Evolutionary conservation across 2,329 filamentous ascomycete species (phyloP).

Genomic region (Lasiodiplodia theobromae): DNA sequence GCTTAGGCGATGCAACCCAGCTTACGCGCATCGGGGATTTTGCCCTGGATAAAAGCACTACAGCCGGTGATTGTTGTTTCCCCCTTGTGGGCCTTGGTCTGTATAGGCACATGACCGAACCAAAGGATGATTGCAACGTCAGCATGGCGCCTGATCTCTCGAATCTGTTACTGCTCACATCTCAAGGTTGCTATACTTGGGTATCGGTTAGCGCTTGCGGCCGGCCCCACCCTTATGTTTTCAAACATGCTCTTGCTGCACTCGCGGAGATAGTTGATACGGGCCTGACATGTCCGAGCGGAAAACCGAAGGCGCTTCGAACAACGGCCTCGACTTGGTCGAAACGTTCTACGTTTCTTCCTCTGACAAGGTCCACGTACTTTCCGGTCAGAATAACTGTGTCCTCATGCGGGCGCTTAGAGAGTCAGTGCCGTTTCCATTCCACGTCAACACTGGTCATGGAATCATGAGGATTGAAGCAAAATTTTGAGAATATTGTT

Average conservation of each 20-base stretch:
- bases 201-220: neutral
- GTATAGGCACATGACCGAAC: neutral
- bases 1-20: neutral
- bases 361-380: neutral
- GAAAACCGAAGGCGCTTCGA: slow-evolving; percentile 12
- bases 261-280: neutral
- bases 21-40: neutral
- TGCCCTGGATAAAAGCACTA: neutral
- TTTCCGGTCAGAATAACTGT: neutral
- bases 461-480: neutral
- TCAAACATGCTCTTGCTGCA: slow-evolving; percentile 10
- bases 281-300: neutral
- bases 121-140: neutral
- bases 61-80: neutral
- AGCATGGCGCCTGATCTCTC: slow-evolving; percentile 7
- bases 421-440: neutral
- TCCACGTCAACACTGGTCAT: neutral
- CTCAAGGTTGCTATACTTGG: slow-evolving; percentile 18
- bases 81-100: neutral
- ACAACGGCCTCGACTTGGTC: neutral
- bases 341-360: slow-evolving; percentile 1
- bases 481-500: neutral
- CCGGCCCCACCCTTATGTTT: neutral
- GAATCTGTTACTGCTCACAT: neutral
- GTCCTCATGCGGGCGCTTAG: slow-evolving; percentile 5